These are phyloP conservation scores for Calophaca sinica DNA, from an alignment of 306 rosid species.

Conservation along the genomic window DNA sequence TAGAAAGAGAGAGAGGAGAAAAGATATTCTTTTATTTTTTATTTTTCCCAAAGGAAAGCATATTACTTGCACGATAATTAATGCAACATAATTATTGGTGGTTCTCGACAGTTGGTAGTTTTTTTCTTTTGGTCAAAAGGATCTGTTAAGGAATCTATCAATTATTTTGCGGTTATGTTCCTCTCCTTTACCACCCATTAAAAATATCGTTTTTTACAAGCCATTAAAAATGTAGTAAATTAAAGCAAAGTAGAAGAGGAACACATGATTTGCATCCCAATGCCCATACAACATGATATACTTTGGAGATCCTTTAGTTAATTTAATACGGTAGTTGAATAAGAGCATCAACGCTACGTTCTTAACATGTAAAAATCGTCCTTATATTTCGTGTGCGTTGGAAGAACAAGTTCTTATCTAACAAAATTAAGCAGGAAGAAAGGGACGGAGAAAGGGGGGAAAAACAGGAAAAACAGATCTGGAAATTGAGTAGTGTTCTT, in stretches of 20 bases:
- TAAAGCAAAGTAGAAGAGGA: slow-evolving; percentile 32
- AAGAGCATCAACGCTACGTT: background rate
- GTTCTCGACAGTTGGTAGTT: slow-evolving; percentile 42
- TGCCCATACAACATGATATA: slow-evolving; percentile 34
- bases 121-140: background rate
- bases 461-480: too few species aligned
- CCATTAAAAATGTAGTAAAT: background rate
- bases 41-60: background rate
- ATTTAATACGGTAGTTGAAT: background rate
- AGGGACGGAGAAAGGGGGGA: too few species aligned
- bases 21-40: background rate
- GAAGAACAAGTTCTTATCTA: too few species aligned
- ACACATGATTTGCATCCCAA: slow-evolving; percentile 46
- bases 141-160: slow-evolving; percentile 37
- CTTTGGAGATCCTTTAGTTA: slow-evolving; percentile 13
- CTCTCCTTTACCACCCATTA: background rate
- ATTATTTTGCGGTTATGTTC: slow-evolving; percentile 32
- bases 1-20: background rate
- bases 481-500: too few species aligned
- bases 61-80: slow-evolving; percentile 32
- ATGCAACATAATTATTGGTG: slow-evolving; percentile 38
- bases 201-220: background rate
- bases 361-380: too few species aligned
- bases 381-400: too few species aligned
- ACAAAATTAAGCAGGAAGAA: too few species aligned